Percentiles rank a stretch among this genome's conserved stretches.
These are phyloP conservation scores for Helicocarpus griseus DNA, from an alignment of 2,329 filamentous ascomycete species.

Conservation along the genomic window DNA sequence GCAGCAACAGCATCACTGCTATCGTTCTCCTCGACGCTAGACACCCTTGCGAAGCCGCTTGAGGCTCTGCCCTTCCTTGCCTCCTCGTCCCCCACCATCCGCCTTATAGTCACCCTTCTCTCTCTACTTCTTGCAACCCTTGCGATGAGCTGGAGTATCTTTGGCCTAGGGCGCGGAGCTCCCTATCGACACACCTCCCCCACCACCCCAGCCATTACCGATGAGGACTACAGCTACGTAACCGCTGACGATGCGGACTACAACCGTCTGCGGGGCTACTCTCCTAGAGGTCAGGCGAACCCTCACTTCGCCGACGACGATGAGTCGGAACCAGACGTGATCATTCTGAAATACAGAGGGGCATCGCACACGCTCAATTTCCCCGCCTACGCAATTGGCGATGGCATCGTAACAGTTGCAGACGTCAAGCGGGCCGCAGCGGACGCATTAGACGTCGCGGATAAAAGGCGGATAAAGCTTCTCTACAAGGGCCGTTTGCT, in stretches of 20 bases:
- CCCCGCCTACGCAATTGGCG: conserved; percentile 38
- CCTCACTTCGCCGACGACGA: conserved; percentile 14
- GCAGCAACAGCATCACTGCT: background rate
- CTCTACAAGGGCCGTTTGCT: conserved; percentile 40
- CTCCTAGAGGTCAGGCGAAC: conserved; percentile 3
- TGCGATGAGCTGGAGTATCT: conserved; percentile 8
- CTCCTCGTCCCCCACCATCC: background rate
- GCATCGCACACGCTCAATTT: conserved; percentile 35
- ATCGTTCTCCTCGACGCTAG: background rate
- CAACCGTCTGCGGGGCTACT: background rate
- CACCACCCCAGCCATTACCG: conserved; percentile 26
- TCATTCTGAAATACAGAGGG: conserved; percentile 34
- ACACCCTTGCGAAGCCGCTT: background rate
- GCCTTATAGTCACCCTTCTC: background rate
- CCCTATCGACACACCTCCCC: conserved; percentile 18
- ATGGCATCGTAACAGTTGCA: conserved; percentile 33
- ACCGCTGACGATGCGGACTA: conserved; percentile 27
- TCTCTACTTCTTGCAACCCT: background rate
- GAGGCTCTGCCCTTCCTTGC: background rate
- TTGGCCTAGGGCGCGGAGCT: conserved; percentile 23
- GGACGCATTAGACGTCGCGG: conserved; percentile 23
- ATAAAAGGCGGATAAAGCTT: conserved; percentile 31
- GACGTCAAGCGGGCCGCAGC: conserved; percentile 33
- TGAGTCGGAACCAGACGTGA: conserved; percentile 33
- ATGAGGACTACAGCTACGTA: conserved; percentile 32